Evolutionary conservation across 2,329 filamentous ascomycete genomes (phyloP).

Genomic region (Keithomyces neogunnii): DNA sequence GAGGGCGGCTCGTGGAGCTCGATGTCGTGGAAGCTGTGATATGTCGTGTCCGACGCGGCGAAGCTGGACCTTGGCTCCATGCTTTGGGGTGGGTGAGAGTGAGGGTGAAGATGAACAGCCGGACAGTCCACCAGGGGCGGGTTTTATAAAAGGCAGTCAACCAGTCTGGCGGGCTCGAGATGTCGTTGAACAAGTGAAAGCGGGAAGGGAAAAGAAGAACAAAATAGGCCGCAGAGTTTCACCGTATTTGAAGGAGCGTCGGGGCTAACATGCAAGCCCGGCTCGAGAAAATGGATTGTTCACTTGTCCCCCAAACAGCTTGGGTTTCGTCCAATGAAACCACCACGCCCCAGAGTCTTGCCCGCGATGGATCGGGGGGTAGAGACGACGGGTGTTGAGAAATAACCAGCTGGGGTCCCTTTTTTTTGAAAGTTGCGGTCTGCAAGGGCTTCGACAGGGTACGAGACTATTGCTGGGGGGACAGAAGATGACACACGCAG

Average conservation of each 20-base stretch:
- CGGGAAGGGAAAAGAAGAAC: not conserved
- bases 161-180: not conserved
- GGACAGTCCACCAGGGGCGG: not conserved
- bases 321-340: not conserved
- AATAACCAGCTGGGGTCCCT: not conserved
- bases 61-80: slow-evolving; percentile 22
- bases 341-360: not conserved
- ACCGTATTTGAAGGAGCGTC: not conserved
- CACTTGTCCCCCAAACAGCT: not conserved
- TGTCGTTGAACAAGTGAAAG: not conserved
- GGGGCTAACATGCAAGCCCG: slow-evolving; percentile 1
- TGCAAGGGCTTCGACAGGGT: slow-evolving; percentile 1
- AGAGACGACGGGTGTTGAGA: not conserved
- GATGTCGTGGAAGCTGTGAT: slow-evolving; percentile 45
- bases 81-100: not conserved
- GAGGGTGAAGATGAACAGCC: not conserved
- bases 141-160: not conserved
- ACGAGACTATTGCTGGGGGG: not conserved
- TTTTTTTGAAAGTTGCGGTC: slow-evolving; percentile 5
- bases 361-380: not conserved
- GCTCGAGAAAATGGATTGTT: not conserved
- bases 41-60: slow-evolving; percentile 40
- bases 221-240: not conserved
- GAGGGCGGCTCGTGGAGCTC: slow-evolving; percentile 35
- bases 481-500: too few species aligned